Evolutionary conservation across 495 filamentous ascomycete genomes (phyloP).

Genomic region (Daldinia childiae): DNA sequence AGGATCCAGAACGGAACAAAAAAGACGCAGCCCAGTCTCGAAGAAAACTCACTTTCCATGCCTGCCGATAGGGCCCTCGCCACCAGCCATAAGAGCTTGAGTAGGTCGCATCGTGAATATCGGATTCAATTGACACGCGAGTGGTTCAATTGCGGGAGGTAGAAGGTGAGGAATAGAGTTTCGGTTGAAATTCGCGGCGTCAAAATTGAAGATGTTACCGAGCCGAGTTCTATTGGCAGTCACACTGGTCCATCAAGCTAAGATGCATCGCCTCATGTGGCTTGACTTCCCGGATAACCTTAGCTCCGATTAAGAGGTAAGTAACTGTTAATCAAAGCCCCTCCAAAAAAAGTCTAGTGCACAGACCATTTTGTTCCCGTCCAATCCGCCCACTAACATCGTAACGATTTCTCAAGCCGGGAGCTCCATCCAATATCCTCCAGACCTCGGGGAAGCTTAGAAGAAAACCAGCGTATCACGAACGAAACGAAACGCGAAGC

Average conservation of each 20-base stretch:
- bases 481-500: conserved; percentile 4
- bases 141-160: conserved; percentile 45
- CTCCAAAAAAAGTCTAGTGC: background rate
- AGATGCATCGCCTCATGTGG: conserved; percentile 29
- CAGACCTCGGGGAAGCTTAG: conserved; percentile 6
- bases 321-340: background rate
- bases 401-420: conserved; percentile 24
- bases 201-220: conserved; percentile 42
- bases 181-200: conserved; percentile 41
- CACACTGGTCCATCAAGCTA: conserved; percentile 9
- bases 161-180: conserved; percentile 43
- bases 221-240: background rate
- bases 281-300: conserved; percentile 11
- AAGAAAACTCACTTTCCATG: conserved; percentile 73
- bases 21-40: conserved; percentile 35
- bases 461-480: background rate
- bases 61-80: conserved; percentile 66
- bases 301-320: background rate
- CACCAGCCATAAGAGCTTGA: conserved; percentile 59
- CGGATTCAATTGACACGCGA: conserved; percentile 39
- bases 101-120: conserved; percentile 70
- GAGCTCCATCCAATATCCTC: conserved; percentile 21
- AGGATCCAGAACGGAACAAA: conserved; percentile 35
- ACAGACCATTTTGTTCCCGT: background rate
- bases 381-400: background rate